A percentile compares a stretch with the other conserved stretches of the same genome.
These are phyloP conservation scores for Cystobasidiopsis lactophilus DNA, from an alignment of 768 basidiomycete genomes.

Conservation along the genomic window DNA sequence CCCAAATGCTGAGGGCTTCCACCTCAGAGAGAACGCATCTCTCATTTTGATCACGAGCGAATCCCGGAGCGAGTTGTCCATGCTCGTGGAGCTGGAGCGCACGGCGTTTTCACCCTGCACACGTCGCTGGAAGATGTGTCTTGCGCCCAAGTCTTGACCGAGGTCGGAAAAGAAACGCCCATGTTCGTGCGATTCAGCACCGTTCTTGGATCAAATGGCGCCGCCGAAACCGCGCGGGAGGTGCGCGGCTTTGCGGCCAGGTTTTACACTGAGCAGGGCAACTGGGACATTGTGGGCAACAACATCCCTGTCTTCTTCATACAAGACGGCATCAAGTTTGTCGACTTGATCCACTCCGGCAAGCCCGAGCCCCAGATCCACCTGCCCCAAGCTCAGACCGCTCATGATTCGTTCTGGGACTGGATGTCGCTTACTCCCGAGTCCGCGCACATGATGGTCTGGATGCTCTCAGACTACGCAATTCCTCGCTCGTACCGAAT, in stretches of 20 bases:
- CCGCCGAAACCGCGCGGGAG: conserved; percentile 50
- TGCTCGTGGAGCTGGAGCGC: conserved; percentile 38
- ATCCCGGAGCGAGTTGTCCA: conserved; percentile 53
- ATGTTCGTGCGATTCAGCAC: conserved; percentile 69
- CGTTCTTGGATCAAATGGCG: conserved; percentile 59
- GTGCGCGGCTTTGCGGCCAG: conserved; percentile 69
- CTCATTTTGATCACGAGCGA: conserved; percentile 65
- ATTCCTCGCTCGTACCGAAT: conserved; percentile 67
- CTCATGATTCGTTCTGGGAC: conserved; percentile 13
- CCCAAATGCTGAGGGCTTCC: not conserved
- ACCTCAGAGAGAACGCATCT: too few relatives aligned
- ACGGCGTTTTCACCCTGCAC: conserved; percentile 63
- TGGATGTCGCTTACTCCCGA: conserved; percentile 7
- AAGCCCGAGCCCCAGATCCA: conserved; percentile 74
- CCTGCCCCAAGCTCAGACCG: conserved; percentile 23
- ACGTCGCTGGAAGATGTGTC: conserved; percentile 49
- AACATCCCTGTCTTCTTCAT: conserved; percentile 66
- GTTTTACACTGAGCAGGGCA: conserved; percentile 65
- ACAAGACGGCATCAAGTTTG: conserved; percentile 47
- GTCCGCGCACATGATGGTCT: conserved; percentile 57
- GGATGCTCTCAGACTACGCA: conserved; percentile 65
- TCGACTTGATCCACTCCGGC: conserved; percentile 16
- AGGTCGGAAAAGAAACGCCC: conserved; percentile 35
- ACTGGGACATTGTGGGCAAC: conserved; percentile 65
- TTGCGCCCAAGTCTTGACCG: conserved; percentile 29